Conservation (phyloP, 495 filamentous ascomycete genomes). For the Saxophila tyrrhenica region DNA sequence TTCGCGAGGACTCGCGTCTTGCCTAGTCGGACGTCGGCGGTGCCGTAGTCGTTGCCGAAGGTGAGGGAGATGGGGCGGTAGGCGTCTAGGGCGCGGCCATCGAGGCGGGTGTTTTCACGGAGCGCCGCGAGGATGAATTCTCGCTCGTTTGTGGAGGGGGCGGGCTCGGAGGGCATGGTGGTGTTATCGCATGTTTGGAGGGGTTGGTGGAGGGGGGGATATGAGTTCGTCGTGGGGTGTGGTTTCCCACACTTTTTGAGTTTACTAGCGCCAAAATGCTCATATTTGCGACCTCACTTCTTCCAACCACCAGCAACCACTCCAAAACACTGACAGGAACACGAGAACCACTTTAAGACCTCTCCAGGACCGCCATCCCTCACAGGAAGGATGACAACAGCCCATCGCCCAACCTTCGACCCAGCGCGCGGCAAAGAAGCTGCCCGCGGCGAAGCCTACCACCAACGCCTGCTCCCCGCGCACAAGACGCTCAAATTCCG, state of each 20-base stretch:
- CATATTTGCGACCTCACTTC: too few species aligned
- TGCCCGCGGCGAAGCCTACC: conserved; percentile 85
- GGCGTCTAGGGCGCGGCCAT: conserved; percentile 67
- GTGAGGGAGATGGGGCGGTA: conserved; percentile 64
- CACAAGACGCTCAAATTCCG: conserved; percentile 83
- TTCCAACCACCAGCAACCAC: too few species aligned
- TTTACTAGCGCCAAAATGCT: background rate
- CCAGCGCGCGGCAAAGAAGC: conserved; percentile 92
- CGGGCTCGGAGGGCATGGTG: conserved; percentile 78
- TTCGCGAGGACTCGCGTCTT: conserved; percentile 81
- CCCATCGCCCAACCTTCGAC: conserved; percentile 86
- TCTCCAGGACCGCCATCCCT: background rate
- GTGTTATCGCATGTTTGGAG: background rate
- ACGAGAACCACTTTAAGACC: background rate
- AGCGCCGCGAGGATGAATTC: conserved; percentile 34
- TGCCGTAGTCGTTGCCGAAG: conserved; percentile 85
- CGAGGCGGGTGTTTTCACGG: conserved; percentile 63
- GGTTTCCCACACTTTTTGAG: background rate
- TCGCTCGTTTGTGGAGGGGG: conserved; percentile 33
- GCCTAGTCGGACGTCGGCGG: conserved; percentile 78
- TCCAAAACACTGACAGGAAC: background rate
- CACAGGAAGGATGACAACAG: conserved; percentile 31
- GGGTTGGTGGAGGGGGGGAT: background rate
- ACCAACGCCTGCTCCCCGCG: conserved; percentile 88
- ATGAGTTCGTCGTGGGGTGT: too few species aligned